Evolutionary conservation across 192 early-diverging fungal species (phyloP), one percentile per base, ranked within the genome.

Genomic region (Geranomyces michiganensis): DNA sequence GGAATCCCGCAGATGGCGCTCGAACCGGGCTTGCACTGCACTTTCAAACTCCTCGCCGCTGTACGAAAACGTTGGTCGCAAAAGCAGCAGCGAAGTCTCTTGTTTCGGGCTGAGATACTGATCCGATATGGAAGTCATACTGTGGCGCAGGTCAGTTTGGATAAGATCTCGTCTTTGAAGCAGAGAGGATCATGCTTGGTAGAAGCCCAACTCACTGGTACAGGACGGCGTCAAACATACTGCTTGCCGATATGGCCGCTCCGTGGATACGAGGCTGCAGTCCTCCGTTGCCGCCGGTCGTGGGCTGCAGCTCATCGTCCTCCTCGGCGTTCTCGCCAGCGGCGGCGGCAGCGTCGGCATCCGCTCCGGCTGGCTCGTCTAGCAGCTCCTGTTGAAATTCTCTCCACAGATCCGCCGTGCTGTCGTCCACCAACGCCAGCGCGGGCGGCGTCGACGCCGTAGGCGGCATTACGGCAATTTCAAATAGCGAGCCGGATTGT

Each of bases 141-240:
- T 53, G 36, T n/a, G n/a, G n/a, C n/a, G n/a, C n/a, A n/a, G n/a
- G n/a, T n/a, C n/a, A n/a, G n/a, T n/a, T n/a, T n/a, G n/a, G n/a
- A n/a, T n/a, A n/a, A n/a, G n/a, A n/a, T n/a, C n/a, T n/a, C n/a
- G n/a, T n/a, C n/a, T n/a, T n/a, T n/a, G n/a, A n/a, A n/a, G n/a
- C n/a, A n/a, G n/a, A n/a, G n/a, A n/a, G n/a, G n/a, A n/a, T n/a
- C n/a, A n/a, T n/a, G n/a, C n/a, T n/a, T n/a, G n/a, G n/a, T n/a
- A n/a, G n/a, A n/a, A n/a, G n/a, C n/a, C n/a, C n/a, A n/a, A 53
- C 51, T 53, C 15, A 53, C 51, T 60, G 26, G 30, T 59, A 73
- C 21, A 65, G 48, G 7, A 73, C 8, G 5, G 72, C 72, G 29
- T 73, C 64, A 29, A 22, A 73, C 33, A 65, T 31, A 44, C 53